Evolutionary conservation across 495 filamentous ascomycete genomes (phyloP).

Genomic region (Aspergillus wentii): DNA sequence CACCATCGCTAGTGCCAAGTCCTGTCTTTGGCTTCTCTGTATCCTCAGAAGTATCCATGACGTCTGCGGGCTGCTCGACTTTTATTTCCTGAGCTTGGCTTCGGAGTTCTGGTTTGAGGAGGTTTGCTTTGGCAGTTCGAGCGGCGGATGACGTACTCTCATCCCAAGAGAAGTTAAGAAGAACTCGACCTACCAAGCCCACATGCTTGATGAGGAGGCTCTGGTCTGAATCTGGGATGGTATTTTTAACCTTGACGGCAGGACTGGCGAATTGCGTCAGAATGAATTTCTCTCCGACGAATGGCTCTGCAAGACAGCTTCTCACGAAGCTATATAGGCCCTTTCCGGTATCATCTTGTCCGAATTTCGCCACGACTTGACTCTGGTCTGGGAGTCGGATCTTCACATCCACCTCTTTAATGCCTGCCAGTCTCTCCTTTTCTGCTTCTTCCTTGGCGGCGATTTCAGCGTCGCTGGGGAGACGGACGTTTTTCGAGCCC

Average conservation of each 20-base stretch:
- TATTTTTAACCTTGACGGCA: conserved; percentile 20
- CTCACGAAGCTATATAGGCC: conserved; percentile 65
- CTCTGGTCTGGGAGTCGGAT: conserved; percentile 84
- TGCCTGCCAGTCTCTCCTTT: conserved; percentile 54
- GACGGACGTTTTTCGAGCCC: conserved; percentile 60
- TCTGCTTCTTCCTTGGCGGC: conserved; percentile 43
- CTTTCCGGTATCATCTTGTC: conserved; percentile 55
- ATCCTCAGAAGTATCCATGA: conserved; percentile 38
- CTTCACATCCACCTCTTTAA: conserved; percentile 68
- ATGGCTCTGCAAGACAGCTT: conserved; percentile 28
- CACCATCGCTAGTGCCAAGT: conserved; percentile 30
- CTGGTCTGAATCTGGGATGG: conserved; percentile 42
- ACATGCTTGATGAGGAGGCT: conserved; percentile 67
- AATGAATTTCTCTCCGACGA: conserved; percentile 41
- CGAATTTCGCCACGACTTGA: conserved; percentile 60
- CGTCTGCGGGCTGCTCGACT: conserved; percentile 42
- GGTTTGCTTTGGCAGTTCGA: conserved; percentile 25
- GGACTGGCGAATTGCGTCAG: conserved; percentile 36
- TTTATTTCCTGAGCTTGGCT: conserved; percentile 63
- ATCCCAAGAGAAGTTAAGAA: conserved; percentile 78
- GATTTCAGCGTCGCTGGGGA: conserved; percentile 47
- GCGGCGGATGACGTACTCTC: conserved; percentile 46
- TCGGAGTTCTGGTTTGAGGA: conserved; percentile 64
- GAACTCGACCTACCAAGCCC: conserved; percentile 59
- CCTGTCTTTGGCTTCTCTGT: conserved; percentile 16